phyloP scores from a whole-genome alignment of 1,284 basidiomycete genomes.

The Amylostereum areolatum region DNA sequence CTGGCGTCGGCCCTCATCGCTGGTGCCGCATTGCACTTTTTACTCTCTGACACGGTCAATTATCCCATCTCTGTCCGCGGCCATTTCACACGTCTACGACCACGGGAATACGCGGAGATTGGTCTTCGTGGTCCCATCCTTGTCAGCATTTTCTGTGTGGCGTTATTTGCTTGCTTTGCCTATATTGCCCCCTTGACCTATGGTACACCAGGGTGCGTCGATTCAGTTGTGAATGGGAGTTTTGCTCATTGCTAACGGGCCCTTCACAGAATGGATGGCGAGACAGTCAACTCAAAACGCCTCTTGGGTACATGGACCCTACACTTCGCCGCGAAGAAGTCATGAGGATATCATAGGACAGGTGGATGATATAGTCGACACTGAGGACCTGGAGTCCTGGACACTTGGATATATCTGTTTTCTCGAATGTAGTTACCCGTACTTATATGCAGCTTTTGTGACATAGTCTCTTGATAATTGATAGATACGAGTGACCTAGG shows the following conservation, averaged over 20 bases:
- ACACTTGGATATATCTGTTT: background rate
- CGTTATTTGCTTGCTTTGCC: slow-evolving; percentile 63
- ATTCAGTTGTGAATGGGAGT: slow-evolving; percentile 2
- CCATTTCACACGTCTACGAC: slow-evolving; percentile 51
- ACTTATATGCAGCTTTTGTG: too few relatives aligned
- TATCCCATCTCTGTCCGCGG: slow-evolving; percentile 79
- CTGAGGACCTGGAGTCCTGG: background rate
- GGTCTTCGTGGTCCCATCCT: slow-evolving; percentile 62
- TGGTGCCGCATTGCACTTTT: slow-evolving; percentile 88
- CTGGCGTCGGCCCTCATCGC: slow-evolving; percentile 89
- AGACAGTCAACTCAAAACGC: slow-evolving; percentile 66
- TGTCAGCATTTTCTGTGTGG: slow-evolving; percentile 52
- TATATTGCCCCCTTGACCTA: slow-evolving; percentile 89
- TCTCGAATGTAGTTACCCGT: too few relatives aligned
- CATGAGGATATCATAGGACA: background rate
- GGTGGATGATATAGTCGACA: background rate
- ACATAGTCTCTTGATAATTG: too few relatives aligned
- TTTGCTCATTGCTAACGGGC: slow-evolving; percentile 11
- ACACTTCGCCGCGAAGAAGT: slow-evolving; percentile 76
- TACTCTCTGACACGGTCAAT: slow-evolving; percentile 89
- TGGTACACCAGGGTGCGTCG: slow-evolving; percentile 80
- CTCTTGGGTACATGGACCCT: slow-evolving; percentile 76
- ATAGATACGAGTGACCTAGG: too few relatives aligned
- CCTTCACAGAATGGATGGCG: slow-evolving; percentile 57
- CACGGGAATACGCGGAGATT: slow-evolving; percentile 65